Evolutionary conservation across 1,284 basidiomycete species (phyloP), one percentile per base, ranked within the genome.

Genomic region (Chalciporus piperatoides): DNA sequence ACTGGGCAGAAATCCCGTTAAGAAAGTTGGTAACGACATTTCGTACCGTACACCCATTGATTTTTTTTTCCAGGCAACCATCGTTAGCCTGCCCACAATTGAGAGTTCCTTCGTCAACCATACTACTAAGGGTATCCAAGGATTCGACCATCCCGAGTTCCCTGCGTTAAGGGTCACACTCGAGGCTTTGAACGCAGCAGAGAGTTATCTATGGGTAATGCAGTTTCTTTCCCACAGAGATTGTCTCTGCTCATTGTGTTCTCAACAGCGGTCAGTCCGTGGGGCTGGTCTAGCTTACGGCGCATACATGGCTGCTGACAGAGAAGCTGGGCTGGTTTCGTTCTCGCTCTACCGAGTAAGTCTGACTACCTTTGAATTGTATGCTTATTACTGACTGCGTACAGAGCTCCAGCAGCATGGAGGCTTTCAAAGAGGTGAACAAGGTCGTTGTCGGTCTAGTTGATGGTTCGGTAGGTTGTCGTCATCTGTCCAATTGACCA

Each of bases 221-320:
- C 30, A 28, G 33, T 43, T 35, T 46, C 27, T 40, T 40, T 21
- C 45, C 40, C 1, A 19, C 39, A 9, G 11, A 43, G 41, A 27
- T 38, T 36, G 41, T 35, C 32, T 57, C 24, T 60, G n/a, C 48
- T 62, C 21, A 63, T 4, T 46, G 46, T 35, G 21, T 21, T 41
- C 23, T 33, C 44, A 46, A 67, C 69, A 86, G 86, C 78, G 82
- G 12, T 87, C 86, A 52, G 92, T 97, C 56, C 85, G 94, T 49
- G 95, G 95, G 3, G 86, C 90, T 46, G 95, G 95, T 12, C 72
- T 97, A 39, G 97, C 97, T 0, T 99, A 99, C 62, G 94, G 94
- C 12, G 92, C 94, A 15, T 83, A 84, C 58, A 81, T 94, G 44
- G 76, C 78, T 1, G 70, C 86, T 17, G 92, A 97, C 62, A 72